Conservation (phyloP, 2,329 filamentous ascomycete species). For the Periconia sp. region DNA sequence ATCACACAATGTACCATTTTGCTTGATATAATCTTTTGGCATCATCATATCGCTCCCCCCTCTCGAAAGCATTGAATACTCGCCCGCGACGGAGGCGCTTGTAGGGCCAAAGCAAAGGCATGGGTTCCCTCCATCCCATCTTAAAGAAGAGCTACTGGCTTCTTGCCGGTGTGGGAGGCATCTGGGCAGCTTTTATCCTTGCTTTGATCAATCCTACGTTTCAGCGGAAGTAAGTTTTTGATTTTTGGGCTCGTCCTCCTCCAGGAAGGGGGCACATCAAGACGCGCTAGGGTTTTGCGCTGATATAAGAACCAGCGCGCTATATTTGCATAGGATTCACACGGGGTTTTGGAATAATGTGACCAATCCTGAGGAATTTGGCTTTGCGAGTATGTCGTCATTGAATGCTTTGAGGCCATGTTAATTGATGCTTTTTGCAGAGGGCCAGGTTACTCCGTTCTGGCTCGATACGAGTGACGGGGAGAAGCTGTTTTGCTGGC, state of each 20-base stretch:
- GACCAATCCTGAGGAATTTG: slow-evolving; percentile 79
- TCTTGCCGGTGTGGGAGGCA: slow-evolving; percentile 59
- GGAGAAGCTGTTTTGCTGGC: slow-evolving; percentile 86
- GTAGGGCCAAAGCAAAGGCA: slow-evolving; percentile 16
- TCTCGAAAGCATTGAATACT: too few species aligned
- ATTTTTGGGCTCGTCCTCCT: too few species aligned
- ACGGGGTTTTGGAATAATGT: slow-evolving; percentile 74
- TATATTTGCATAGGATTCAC: slow-evolving; percentile 85
- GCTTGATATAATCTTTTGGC: too few species aligned
- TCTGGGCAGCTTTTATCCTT: slow-evolving; percentile 72
- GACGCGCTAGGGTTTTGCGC: not conserved
- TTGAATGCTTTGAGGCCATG: not conserved
- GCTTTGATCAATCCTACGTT: slow-evolving; percentile 71
- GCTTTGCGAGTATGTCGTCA: slow-evolving; percentile 72
- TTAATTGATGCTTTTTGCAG: slow-evolving; percentile 57
- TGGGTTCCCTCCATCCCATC: slow-evolving; percentile 34
- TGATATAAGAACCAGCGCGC: slow-evolving; percentile 64
- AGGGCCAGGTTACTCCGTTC: slow-evolving; percentile 89
- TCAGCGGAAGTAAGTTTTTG: slow-evolving; percentile 74
- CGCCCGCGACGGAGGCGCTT: too few species aligned
- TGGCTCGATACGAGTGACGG: slow-evolving; percentile 75
- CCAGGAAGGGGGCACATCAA: too few species aligned
- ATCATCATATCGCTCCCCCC: too few species aligned
- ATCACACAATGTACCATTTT: too few species aligned
- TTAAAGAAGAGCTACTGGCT: slow-evolving; percentile 46